phyloP scores from a whole-genome alignment of 257 asterid species.

The Solanum boliviense region DNA sequence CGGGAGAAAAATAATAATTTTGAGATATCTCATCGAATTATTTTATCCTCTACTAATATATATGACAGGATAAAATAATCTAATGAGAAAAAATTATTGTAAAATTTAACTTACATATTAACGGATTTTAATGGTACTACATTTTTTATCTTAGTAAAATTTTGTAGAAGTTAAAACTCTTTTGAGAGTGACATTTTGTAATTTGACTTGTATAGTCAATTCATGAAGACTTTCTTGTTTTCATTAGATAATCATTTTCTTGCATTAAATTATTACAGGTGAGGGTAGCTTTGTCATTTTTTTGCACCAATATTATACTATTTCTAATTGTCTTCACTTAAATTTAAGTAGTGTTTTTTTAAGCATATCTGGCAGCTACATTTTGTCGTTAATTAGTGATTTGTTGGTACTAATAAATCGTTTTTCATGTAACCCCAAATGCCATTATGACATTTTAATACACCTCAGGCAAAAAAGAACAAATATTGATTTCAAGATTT shows the following conservation, averaged over 20 bases:
- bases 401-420: background rate
- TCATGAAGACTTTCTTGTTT: constrained; percentile 11
- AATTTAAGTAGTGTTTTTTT: background rate
- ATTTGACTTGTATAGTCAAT: constrained; percentile 4
- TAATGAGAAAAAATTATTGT: background rate
- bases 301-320: background rate
- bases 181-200: constrained; percentile 6
- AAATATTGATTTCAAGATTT: background rate
- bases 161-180: background rate
- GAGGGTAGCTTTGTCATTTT: background rate
- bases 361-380: background rate
- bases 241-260: constrained; percentile 7
- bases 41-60: too few species aligned
- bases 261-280: background rate
- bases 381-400: background rate
- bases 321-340: background rate
- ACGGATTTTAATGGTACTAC: background rate
- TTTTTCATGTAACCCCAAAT: background rate
- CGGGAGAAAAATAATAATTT: background rate
- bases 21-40: background rate
- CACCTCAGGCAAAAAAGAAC: background rate
- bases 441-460: background rate
- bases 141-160: too few species aligned
- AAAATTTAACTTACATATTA: too few species aligned
- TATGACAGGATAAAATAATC: background rate